A percentile compares a stretch with the other conserved stretches of the same genome.
phyloP scores from a whole-genome alignment of 2,329 filamentous ascomycete species.

The Colletotrichum melonis region DNA sequence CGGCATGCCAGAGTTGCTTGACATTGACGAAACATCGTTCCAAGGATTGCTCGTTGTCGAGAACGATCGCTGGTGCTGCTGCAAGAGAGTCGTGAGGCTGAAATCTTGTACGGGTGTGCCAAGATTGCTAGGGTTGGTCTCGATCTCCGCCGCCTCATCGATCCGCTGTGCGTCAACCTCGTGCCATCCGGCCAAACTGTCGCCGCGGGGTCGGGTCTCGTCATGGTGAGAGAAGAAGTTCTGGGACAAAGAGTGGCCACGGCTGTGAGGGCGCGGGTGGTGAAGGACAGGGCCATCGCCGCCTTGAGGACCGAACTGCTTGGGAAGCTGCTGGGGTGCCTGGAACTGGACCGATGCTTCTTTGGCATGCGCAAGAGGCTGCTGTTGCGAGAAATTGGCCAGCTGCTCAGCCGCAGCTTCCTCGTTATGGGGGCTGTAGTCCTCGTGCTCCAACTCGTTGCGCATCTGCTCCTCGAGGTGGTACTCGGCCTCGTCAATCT shows the following conservation, averaged over 20 bases:
- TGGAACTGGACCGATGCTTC: constrained; percentile 62
- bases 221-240: constrained; percentile 71
- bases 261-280: constrained; percentile 79
- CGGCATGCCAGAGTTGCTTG: constrained; percentile 46
- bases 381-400: constrained; percentile 16
- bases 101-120: constrained; percentile 70
- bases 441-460: constrained; percentile 81
- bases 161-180: constrained; percentile 52
- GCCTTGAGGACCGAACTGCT: constrained; percentile 64
- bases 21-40: constrained; percentile 61
- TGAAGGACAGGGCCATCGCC: constrained; percentile 70
- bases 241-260: constrained; percentile 78
- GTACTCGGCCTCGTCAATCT: constrained; percentile 88
- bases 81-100: constrained; percentile 55
- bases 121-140: constrained; percentile 79
- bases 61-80: constrained; percentile 64
- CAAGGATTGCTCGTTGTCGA: constrained; percentile 73
- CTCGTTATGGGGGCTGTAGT: constrained; percentile 74
- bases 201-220: constrained; percentile 47
- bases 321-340: constrained; percentile 61
- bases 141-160: constrained; percentile 73
- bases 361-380: constrained; percentile 49
- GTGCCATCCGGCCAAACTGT: constrained; percentile 52
- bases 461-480: constrained; percentile 84
- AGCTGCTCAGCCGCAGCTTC: constrained; percentile 39